phyloP scores from a whole-genome alignment of 164 flowering plant genomes.

The Vitis cinerea region DNA sequence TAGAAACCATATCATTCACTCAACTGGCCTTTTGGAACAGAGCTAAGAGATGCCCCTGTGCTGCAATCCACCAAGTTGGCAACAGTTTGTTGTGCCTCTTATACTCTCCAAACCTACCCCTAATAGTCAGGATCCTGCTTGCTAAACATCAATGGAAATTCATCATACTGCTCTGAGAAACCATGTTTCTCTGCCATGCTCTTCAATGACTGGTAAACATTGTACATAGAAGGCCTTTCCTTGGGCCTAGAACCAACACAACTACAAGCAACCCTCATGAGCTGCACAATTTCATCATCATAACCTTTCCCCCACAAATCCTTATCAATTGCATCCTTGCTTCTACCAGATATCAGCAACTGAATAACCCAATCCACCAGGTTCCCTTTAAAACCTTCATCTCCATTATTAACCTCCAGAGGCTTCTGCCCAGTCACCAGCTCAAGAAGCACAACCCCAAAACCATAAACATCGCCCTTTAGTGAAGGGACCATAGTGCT shows the following conservation, averaged over 20 bases:
- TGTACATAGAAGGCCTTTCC: slow-evolving; percentile 58
- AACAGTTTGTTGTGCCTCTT: neutral
- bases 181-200: slow-evolving; percentile 39
- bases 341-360: slow-evolving; percentile 31
- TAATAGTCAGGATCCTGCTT: slow-evolving; percentile 32
- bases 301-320: slow-evolving; percentile 44
- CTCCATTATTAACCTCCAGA: slow-evolving; percentile 36
- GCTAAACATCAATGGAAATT: slow-evolving; percentile 49
- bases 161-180: slow-evolving; percentile 53
- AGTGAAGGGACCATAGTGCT: slow-evolving; percentile 59
- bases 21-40: slow-evolving; percentile 6
- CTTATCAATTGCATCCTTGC: slow-evolving; percentile 50
- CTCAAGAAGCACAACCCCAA: slow-evolving; percentile 68
- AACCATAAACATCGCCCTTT: slow-evolving; percentile 71
- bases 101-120: slow-evolving; percentile 15
- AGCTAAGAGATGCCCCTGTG: neutral
- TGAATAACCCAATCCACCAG: slow-evolving; percentile 64
- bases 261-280: slow-evolving; percentile 46
- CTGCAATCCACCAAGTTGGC: slow-evolving; percentile 7
- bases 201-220: slow-evolving; percentile 54
- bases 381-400: slow-evolving; percentile 57
- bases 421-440: slow-evolving; percentile 67
- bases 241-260: slow-evolving; percentile 66
- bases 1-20: slow-evolving; percentile 15
- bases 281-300: slow-evolving; percentile 56